These are phyloP conservation scores for Aureobasidium uvarum DNA, from an alignment of 2,329 filamentous ascomycete genomes.

Conservation along the genomic window DNA sequence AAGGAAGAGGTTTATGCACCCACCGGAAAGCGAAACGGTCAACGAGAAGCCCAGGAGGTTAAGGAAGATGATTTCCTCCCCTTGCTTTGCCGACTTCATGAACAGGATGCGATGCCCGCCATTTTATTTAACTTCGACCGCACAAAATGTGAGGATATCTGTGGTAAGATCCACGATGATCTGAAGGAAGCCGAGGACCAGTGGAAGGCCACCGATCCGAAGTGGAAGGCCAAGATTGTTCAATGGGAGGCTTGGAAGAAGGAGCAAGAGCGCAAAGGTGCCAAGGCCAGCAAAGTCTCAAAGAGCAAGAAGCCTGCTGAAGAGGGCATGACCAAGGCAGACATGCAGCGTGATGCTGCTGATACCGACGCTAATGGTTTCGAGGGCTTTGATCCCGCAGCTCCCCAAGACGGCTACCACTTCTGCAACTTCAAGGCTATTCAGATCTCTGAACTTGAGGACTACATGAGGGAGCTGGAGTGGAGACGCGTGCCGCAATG, in stretches of 20 bases:
- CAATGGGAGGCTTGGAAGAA: slow-evolving; percentile 60
- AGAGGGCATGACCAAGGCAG: slow-evolving; percentile 55
- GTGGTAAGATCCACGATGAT: slow-evolving; percentile 51
- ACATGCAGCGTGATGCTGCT: slow-evolving; percentile 57
- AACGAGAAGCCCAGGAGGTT: slow-evolving; percentile 32
- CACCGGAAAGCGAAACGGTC: slow-evolving; percentile 31
- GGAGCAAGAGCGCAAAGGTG: slow-evolving; percentile 42
- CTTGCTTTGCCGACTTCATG: slow-evolving; percentile 60
- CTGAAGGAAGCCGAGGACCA: slow-evolving; percentile 55
- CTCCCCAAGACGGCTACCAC: slow-evolving; percentile 61
- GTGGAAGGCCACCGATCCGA: slow-evolving; percentile 57
- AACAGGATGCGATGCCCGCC: slow-evolving; percentile 65
- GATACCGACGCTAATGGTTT: slow-evolving; percentile 56
- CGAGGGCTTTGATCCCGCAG: slow-evolving; percentile 66
- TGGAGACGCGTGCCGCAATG: slow-evolving; percentile 51
- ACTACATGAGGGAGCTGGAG: slow-evolving; percentile 54
- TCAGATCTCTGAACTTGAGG: slow-evolving; percentile 57
- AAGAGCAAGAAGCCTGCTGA: slow-evolving; percentile 48
- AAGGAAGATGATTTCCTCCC: slow-evolving; percentile 51
- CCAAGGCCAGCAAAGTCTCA: slow-evolving; percentile 40
- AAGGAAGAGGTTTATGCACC: slow-evolving; percentile 14
- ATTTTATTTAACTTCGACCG: slow-evolving; percentile 78
- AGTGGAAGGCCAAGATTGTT: slow-evolving; percentile 61
- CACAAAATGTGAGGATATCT: slow-evolving; percentile 60
- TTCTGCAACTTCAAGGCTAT: slow-evolving; percentile 64